Conservation (phyloP, 371 early-diverging fungal species). For the Saksenaea vasiformis region DNA sequence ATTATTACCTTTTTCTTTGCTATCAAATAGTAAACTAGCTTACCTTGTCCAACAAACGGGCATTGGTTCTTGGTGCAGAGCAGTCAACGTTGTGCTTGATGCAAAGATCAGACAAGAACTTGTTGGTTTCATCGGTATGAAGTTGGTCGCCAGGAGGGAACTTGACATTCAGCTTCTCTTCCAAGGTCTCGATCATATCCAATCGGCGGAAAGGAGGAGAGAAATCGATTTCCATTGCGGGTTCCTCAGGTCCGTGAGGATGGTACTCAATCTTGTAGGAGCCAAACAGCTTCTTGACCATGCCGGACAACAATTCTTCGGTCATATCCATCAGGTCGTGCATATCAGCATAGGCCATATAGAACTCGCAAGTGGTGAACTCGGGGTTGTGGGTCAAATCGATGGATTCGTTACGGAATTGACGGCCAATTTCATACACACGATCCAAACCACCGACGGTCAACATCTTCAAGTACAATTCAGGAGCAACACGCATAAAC, state of each 20-base stretch:
- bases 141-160: conserved; percentile 91
- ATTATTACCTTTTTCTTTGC: not conserved
- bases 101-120: conserved; percentile 92
- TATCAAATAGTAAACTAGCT: not conserved
- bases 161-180: conserved; percentile 85
- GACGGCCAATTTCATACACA: conserved; percentile 99
- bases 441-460: conserved; percentile 99
- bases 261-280: conserved; percentile 90
- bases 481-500: conserved; percentile 99
- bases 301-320: conserved; percentile 89
- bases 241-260: conserved; percentile 87
- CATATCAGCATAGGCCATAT: conserved; percentile 99
- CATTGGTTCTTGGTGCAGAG: conserved; percentile 92
- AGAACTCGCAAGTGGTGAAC: conserved; percentile 99
- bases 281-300: conserved; percentile 93
- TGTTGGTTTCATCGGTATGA: conserved; percentile 78
- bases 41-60: conserved; percentile 95
- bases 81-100: conserved; percentile 92
- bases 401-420: conserved; percentile 99
- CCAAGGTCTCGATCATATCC: conserved; percentile 93
- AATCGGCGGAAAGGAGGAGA: conserved; percentile 97
- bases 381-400: conserved; percentile 99
- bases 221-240: conserved; percentile 89
- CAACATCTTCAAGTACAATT: conserved; percentile 97
- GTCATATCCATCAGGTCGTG: conserved; percentile 96